phyloP scores from a whole-genome alignment of 768 basidiomycete species.

The Podaxis carcinomalis region DNA sequence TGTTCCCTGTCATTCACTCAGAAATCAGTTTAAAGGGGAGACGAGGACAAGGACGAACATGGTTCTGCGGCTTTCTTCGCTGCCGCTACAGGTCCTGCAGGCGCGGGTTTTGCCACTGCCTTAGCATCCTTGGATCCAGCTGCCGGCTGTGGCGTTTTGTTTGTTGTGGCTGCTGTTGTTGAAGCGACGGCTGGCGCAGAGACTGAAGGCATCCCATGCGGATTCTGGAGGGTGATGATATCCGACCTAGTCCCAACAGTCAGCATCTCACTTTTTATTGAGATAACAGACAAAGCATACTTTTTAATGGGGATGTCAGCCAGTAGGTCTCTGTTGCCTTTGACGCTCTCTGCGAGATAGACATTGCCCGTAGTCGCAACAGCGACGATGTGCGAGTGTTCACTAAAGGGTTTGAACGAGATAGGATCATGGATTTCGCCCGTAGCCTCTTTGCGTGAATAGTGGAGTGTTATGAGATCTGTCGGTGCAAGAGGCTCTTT shows the following conservation, averaged over 20 bases:
- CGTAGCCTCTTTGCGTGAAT: constrained; percentile 75
- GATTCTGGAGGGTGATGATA: constrained; percentile 92
- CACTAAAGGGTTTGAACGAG: constrained; percentile 95
- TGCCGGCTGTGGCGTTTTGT: constrained; percentile 26
- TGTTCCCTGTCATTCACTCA: constrained; percentile 56
- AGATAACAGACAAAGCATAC: constrained; percentile 32
- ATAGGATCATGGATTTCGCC: constrained; percentile 94
- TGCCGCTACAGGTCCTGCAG: constrained; percentile 29
- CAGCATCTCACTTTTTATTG: constrained; percentile 2
- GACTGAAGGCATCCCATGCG: constrained; percentile 67
- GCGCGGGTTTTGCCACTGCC: constrained; percentile 30
- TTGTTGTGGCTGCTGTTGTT: constrained; percentile 10
- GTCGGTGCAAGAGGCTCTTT: constrained; percentile 65
- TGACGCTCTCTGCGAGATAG: constrained; percentile 87
- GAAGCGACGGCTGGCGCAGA: constrained; percentile 34
- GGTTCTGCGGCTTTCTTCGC: constrained; percentile 58
- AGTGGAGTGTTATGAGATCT: constrained; percentile 76
- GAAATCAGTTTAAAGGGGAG: neutral
- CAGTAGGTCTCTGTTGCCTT: constrained; percentile 82
- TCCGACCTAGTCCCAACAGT: constrained; percentile 53
- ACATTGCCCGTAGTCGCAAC: constrained; percentile 91
- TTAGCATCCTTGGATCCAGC: constrained; percentile 15
- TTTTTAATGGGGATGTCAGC: constrained; percentile 83
- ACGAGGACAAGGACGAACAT: constrained; percentile 44
- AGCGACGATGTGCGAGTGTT: constrained; percentile 93